phyloP scores from a whole-genome alignment of 108 stramenopile genomes.

The Cyclotella kingstonii region DNA sequence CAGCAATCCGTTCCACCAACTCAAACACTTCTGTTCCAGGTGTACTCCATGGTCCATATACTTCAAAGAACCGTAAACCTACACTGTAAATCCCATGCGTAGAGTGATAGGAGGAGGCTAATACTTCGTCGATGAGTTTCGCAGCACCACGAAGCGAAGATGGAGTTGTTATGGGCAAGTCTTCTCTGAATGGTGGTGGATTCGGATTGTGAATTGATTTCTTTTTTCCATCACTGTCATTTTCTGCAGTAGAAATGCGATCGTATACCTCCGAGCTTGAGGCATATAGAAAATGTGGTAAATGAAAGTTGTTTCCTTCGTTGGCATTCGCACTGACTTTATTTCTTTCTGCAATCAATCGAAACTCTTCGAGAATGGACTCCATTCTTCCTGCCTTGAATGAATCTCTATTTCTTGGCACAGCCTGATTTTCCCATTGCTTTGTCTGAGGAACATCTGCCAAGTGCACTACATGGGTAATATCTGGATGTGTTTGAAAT shows the following conservation, averaged over 20 bases:
- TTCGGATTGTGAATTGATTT: constrained; percentile 10
- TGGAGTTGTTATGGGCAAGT: constrained; percentile 63
- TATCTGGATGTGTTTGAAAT: constrained; percentile 67
- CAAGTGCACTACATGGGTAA: constrained; percentile 82
- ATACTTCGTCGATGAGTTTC: constrained; percentile 75
- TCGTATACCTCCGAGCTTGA: constrained; percentile 52
- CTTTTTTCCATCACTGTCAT: no score
- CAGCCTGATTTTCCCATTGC: constrained; percentile 39
- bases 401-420: constrained; percentile 62
- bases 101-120: constrained; percentile 74
- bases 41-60: constrained; percentile 85
- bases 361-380: constrained; percentile 69
- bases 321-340: constrained; percentile 16
- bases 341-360: constrained; percentile 16
- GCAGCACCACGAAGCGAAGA: constrained; percentile 65
- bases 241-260: constrained; percentile 25
- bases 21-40: constrained; percentile 76
- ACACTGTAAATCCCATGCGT: constrained; percentile 67
- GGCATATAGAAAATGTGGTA: constrained; percentile 61
- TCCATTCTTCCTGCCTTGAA: constrained; percentile 79
- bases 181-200: constrained; percentile 58
- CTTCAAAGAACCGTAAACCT: constrained; percentile 81
- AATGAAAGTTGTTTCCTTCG: constrained; percentile 1
- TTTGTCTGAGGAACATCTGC: constrained; percentile 31
- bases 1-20: constrained; percentile 68